Evolutionary conservation across 768 basidiomycete species (phyloP), one percentile per base, ranked within the genome.

Genomic region (Goffeauzyma gilvescens): DNA sequence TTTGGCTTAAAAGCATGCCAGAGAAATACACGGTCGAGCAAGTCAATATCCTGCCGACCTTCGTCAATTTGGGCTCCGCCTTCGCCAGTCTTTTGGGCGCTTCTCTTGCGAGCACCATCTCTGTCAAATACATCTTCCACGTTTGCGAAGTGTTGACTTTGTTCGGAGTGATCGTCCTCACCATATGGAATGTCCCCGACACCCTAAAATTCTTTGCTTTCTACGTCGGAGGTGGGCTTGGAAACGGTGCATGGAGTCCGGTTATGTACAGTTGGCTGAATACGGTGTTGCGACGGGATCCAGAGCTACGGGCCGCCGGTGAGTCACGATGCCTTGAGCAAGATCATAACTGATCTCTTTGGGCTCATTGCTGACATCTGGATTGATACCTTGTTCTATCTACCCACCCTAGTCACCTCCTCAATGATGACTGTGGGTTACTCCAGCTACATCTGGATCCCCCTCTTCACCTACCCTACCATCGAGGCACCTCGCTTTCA

Each of bases 371-470:
- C 15, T 6, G 9, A 5, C 24, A n/a, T n/a, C n/a, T n/a, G n/a
- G n/a, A n/a, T n/a, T n/a, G n/a, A n/a, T n/a, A n/a, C n/a, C n/a
- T n/a, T n/a, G n/a, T n/a, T n/a, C n/a, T n/a, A n/a, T n/a, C n/a
- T n/a, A n/a, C n/a, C n/a, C n/a, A n/a, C 18, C 8, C 18, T 15
- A 38, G 36, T 22, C 26, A 54, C 55, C 34, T 42, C 44, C 14
- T 44, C 44, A 18, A 57, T 55, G 53, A 57, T 57, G 55, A 53
- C 53, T 1, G 9, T 44, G 23, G 55, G 55, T 0, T 57, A 52
- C 43, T 41, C 43, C 39, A 45, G 44, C 3, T 44, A 53, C n/a
- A 45, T 55, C 45, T 52, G 49, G 49, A 46, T 57, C 3, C 55
- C 55, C 0, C 42, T 57, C 2, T 51, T 57, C 41, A 57, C 53